phyloP scores from a whole-genome alignment of 768 basidiomycete genomes.

The Scleroderma citrinum region DNA sequence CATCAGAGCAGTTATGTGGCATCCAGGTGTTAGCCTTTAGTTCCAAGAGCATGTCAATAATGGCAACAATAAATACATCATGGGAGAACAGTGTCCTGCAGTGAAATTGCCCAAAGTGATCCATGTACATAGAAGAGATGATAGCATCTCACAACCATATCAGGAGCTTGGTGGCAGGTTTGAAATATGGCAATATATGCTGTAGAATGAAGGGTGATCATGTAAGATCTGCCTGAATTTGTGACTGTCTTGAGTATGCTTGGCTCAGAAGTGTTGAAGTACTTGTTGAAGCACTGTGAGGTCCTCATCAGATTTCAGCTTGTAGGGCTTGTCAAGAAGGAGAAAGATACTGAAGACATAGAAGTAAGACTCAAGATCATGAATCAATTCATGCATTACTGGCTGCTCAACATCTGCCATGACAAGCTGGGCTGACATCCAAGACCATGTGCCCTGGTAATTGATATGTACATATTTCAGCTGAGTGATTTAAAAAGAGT shows the following conservation, averaged over 20 bases:
- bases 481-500: too few species aligned
- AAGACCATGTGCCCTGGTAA: constrained; percentile 1
- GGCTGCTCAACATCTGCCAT: constrained; percentile 3
- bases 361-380: constrained; percentile 1
- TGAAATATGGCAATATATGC: not conserved
- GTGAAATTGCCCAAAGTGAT: too few species aligned
- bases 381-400: not conserved
- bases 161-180: not conserved
- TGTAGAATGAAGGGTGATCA: not conserved
- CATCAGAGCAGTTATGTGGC: too few species aligned
- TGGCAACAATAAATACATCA: too few species aligned
- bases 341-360: not conserved
- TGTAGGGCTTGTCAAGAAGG: not conserved
- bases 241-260: not conserved
- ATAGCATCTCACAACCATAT: too few species aligned
- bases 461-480: too few species aligned
- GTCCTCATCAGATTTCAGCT: not conserved
- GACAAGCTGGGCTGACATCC: constrained; percentile 1
- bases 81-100: too few species aligned
- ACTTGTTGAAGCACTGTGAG: constrained; percentile 2
- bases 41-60: too few species aligned
- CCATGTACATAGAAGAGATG: too few species aligned
- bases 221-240: not conserved
- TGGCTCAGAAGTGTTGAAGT: not conserved
- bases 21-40: too few species aligned